A percentile compares a stretch with the other conserved stretches of the same genome.
Evolutionary conservation across 2,329 filamentous ascomycete species (phyloP).

Genomic region (Stagonosporopsis vannaccii): DNA sequence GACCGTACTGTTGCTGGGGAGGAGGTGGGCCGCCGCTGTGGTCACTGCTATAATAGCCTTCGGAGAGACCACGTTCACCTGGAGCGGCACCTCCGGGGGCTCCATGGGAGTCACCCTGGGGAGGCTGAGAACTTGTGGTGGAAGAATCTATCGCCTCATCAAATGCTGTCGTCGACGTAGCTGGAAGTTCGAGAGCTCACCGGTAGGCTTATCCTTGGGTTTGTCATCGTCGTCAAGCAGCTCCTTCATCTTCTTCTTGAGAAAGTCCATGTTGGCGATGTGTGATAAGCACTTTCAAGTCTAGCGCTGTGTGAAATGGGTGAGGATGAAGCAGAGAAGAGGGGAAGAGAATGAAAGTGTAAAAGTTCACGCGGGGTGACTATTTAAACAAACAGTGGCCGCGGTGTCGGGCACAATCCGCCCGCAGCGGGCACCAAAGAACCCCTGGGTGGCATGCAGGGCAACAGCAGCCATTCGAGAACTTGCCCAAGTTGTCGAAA

Average conservation of each 20-base stretch:
- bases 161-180: neutral
- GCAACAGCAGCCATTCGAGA: slow-evolving; percentile 3
- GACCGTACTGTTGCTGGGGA: slow-evolving; percentile 23
- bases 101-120: slow-evolving; percentile 18
- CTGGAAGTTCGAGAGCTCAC: slow-evolving; percentile 3
- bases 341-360: slow-evolving; percentile 2
- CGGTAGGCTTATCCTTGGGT: slow-evolving; percentile 34
- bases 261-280: slow-evolving; percentile 51
- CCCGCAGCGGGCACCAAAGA: neutral
- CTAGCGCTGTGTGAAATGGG: neutral
- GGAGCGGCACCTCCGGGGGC: slow-evolving; percentile 26
- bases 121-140: slow-evolving; percentile 7
- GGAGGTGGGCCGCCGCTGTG: slow-evolving; percentile 27
- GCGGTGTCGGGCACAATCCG: slow-evolving; percentile 11
- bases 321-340: neutral
- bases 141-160: slow-evolving; percentile 2
- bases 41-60: slow-evolving; percentile 28
- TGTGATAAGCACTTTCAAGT: slow-evolving; percentile 1
- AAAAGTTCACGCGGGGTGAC: slow-evolving; percentile 12
- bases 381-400: slow-evolving; percentile 19
- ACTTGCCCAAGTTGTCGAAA: slow-evolving; percentile 16
- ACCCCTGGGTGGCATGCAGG: slow-evolving; percentile 16
- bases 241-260: slow-evolving; percentile 57
- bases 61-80: slow-evolving; percentile 31
- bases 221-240: slow-evolving; percentile 52